Conservation (phyloP, 2,329 filamentous ascomycete genomes). For the Cercospora canescens region DNA sequence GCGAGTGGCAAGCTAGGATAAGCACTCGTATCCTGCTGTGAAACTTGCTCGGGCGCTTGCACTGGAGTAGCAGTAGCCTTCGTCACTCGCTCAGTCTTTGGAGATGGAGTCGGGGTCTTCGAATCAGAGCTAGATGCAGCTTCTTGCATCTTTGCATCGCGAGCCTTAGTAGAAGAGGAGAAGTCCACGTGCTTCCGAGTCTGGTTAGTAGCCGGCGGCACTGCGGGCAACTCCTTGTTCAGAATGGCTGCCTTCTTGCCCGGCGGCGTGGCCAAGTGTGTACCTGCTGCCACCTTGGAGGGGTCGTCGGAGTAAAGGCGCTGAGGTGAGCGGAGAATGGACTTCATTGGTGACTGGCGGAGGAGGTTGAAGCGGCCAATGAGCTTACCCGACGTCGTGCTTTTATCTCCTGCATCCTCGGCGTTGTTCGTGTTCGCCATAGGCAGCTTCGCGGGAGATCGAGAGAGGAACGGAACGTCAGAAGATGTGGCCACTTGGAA, state of each 20-base stretch:
- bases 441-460: slow-evolving; percentile 35
- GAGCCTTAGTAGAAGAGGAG: slow-evolving; percentile 59
- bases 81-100: slow-evolving; percentile 16
- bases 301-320: slow-evolving; percentile 61
- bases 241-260: slow-evolving; percentile 22
- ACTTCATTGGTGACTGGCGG: slow-evolving; percentile 57
- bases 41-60: slow-evolving; percentile 3
- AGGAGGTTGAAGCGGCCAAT: slow-evolving; percentile 50
- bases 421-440: slow-evolving; percentile 6
- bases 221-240: slow-evolving; percentile 15
- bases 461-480: slow-evolving; percentile 33
- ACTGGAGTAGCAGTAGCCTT: slow-evolving; percentile 5
- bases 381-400: slow-evolving; percentile 35
- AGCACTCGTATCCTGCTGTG: neutral
- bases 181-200: slow-evolving; percentile 83
- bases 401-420: slow-evolving; percentile 33
- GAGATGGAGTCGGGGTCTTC: slow-evolving; percentile 33
- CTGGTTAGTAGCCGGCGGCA: slow-evolving; percentile 43
- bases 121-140: slow-evolving; percentile 25
- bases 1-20: slow-evolving; percentile 22
- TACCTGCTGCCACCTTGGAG: slow-evolving; percentile 60
- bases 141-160: slow-evolving; percentile 32
- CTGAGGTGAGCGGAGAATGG: slow-evolving; percentile 62
- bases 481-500: slow-evolving; percentile 11
- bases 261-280: slow-evolving; percentile 52